Base-by-base conservation (phyloP, 768 basidiomycete species). In the Dioszegia hungarica region DNA sequence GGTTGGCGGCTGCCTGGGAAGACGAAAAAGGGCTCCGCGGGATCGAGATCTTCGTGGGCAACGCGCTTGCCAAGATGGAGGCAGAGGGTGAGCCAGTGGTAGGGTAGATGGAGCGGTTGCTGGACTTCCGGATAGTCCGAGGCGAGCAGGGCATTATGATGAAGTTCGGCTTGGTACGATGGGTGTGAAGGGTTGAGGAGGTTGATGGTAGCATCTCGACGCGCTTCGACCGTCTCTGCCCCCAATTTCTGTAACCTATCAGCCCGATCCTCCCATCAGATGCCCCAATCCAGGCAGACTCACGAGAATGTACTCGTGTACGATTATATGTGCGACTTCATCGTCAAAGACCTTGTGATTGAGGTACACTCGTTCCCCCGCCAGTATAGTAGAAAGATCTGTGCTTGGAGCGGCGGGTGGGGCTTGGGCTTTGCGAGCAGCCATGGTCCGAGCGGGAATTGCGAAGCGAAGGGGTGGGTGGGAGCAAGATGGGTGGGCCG, bases 31-130 rank as follows among this genome's bases (percentile, higher is more conserved):
- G 63, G 63, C 10, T 45, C 29, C 8, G 53, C 24, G 4, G 38
- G 10, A 2, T 27, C 19, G 27, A 64, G 37, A 4, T 50, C 37
- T 14, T 44, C 41, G 10, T 50, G 33, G 9, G 37, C 14, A 6
- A 64, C n/a, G 1, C 50, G 25, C 1, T 12, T 12, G 17, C 39
- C n/a, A 5, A 19, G 14, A 38, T 47, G 43, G 5, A 25, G 25
- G 24, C 61, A 61, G 19, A 28, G 40, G 10, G 56, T 9, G 15
- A 70, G 61, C 61, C 63, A 70, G 46, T 70, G 68, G 44, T 70
- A 67, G 1, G 68, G 59, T n/a, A 24, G 34, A 22, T 12, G 61
- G n/a, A 3, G 22, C 24, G 37, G 64, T 52, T n/a, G n/a, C n/a
- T n/a, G n/a, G n/a, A n/a, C n/a, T n/a, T n/a, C n/a, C n/a, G n/a